Conservation (phyloP, 192 early-diverging fungal genomes). For the Gryganskiella cystojenkinii region DNA sequence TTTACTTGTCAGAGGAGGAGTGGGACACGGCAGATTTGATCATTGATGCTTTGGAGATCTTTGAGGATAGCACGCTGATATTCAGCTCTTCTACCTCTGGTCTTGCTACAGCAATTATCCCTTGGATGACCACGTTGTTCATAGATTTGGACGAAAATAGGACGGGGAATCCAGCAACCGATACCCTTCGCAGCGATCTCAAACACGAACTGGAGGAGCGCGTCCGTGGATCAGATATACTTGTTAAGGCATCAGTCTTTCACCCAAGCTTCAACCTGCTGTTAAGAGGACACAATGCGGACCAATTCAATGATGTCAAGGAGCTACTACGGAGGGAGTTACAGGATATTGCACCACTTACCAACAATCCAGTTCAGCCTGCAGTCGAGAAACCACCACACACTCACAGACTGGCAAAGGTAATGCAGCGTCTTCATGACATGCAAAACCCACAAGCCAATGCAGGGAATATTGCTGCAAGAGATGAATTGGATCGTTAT, state of each 20-base stretch:
- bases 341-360: constrained; percentile 5
- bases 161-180: neutral
- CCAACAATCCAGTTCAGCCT: constrained; percentile 1
- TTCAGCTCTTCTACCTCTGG: neutral
- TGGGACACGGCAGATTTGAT: neutral
- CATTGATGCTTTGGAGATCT: neutral
- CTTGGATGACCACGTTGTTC: neutral
- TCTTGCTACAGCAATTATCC: constrained; percentile 4
- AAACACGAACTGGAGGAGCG: neutral
- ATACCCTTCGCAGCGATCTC: neutral
- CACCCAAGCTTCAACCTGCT: constrained; percentile 12
- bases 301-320: neutral
- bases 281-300: neutral
- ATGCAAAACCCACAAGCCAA: neutral
- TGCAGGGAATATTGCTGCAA: neutral
- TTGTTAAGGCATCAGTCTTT: neutral
- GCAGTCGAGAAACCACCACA: neutral
- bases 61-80: neutral
- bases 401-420: neutral
- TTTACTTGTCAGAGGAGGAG: neutral
- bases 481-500: constrained; percentile 9
- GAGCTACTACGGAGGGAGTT: constrained; percentile 10
- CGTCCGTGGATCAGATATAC: neutral
- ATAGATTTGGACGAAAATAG: neutral
- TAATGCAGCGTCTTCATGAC: neutral